Evolutionary conservation across 2,329 filamentous ascomycete genomes (phyloP), one percentile per base, ranked within the genome.

Genomic region (Blumeriella jaapii): DNA sequence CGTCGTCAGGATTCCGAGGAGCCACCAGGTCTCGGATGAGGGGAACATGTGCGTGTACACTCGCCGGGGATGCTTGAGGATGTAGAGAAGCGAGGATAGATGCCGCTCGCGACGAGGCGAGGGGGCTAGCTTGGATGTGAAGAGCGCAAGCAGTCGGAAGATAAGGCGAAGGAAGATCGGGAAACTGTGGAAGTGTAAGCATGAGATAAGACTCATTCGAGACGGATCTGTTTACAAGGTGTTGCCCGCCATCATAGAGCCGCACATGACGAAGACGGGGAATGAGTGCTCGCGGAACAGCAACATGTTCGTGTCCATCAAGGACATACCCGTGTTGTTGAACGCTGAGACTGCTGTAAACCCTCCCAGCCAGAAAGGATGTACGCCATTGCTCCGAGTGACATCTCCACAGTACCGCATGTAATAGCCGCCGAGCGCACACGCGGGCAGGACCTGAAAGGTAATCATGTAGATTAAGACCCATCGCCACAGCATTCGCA

Each of bases 31-130:
- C 32, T 71, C 68, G 0, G 66, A 61, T 2, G 67, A 62, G 0
- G 77, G 74, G 45, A 82, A 82, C 1, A 82, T 58, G 14, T 73
- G 69, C 1, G 73, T 74, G 41, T 74, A 77, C 6, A 75, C 69
- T 12, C 71, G 63, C 2, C 71, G 61, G 1, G 69, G 70, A 24
- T 71, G 71, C 26, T 62, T 61, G 14, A 74, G 61, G 19, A 72
- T 67, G 40, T 71, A 72, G 29, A 59, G 56, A 5, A 74, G 52
- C 0, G 69, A 70, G 28, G 59, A 61, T 52, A 32, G 18, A n/a
- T n/a, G n/a, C n/a, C n/a, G n/a, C n/a, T n/a, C n/a, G n/a, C n/a
- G n/a, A n/a, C n/a, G n/a, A n/a, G n/a, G n/a, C n/a, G n/a, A n/a
- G n/a, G n/a, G n/a, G n/a, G n/a, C n/a, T n/a, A n/a, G n/a, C n/a